Base-by-base conservation (phyloP, 2,329 filamentous ascomycete genomes). In the Macrophomina pseudophaseolina region DNA sequence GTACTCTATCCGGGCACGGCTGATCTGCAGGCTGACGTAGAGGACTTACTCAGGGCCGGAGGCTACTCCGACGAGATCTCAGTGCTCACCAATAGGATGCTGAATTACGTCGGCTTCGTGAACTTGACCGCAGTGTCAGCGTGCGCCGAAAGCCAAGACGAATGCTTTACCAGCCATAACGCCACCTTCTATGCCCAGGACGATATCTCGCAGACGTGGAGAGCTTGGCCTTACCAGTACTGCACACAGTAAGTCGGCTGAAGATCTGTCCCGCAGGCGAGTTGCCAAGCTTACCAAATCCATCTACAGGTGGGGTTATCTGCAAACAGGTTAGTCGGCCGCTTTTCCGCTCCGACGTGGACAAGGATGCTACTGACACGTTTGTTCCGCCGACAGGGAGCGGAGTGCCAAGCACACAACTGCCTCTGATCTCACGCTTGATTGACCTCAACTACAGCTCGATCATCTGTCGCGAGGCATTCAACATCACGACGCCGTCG, bases 371-470 rank as follows among this genome's bases (percentile, higher is more conserved):
- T 23, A 28, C 58, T 62, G 30, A 62, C 42, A 35, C 32, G 7
- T 28, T 7, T 49, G 35, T 62, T 38, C n/a, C 58, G 44, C 58
- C 30, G 14, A 12, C 44, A 62, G 92, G 92, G 56, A 89, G 87
- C 4, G 87, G 88, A 32, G 88, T 89, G 0, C 92, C 92, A 0
- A 72, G 80, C 0, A 80, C 86, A 67, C 84, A 88, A 64, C 84
- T 90, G 1, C 89, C 92, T 0, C 77, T 96, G 5, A 82, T 95
- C 59, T 94, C 92, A 0, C 89, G 92, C 14, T 83, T 88, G 3
- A 82, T 92, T 42, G 86, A 89, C 68, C 72, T 93, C 0, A 82
- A 88, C 2, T 93, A 89, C 75, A 76, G 82, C 2, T 87, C 86
- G 0, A 76, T 84, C 3, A 81, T 89, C 71, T 96, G 92, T 80